phyloP scores from a whole-genome alignment of 2,329 filamentous ascomycete genomes.

The Monilinia fructigena region DNA sequence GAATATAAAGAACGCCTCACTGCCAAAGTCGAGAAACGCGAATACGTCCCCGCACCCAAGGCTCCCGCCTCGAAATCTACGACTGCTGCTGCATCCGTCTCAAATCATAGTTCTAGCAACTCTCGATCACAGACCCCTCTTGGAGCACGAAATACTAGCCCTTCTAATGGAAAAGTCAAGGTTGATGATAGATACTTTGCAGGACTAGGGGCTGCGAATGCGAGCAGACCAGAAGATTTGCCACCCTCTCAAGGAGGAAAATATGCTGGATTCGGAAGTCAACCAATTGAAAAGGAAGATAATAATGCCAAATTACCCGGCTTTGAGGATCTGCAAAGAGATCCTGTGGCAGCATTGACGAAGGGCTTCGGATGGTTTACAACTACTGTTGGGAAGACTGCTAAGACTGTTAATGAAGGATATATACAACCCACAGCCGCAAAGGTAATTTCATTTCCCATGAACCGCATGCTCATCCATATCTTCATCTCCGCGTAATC shows the following conservation, averaged over 20 bases:
- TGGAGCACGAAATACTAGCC: constrained; percentile 29
- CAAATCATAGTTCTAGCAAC: constrained; percentile 22
- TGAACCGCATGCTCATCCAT: neutral
- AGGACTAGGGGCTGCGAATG: constrained; percentile 78
- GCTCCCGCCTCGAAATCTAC: constrained; percentile 30
- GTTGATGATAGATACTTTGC: constrained; percentile 90
- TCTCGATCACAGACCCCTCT: constrained; percentile 30
- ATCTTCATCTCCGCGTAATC: neutral
- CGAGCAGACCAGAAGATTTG: constrained; percentile 67
- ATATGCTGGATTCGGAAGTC: constrained; percentile 86
- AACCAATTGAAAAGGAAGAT: constrained; percentile 50
- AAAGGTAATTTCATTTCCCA: constrained; percentile 56
- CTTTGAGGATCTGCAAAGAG: constrained; percentile 86
- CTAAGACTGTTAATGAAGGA: constrained; percentile 84
- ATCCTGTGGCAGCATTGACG: constrained; percentile 81
- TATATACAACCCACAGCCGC: constrained; percentile 92
- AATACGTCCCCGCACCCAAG: constrained; percentile 76
- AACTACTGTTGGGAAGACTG: constrained; percentile 82
- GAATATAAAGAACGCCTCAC: constrained; percentile 91
- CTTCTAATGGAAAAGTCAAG: constrained; percentile 51
- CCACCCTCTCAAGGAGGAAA: constrained; percentile 91
- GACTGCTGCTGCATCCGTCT: constrained; percentile 18
- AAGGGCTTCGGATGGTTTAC: constrained; percentile 96
- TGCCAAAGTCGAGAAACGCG: constrained; percentile 81
- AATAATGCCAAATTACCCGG: constrained; percentile 56